Evolutionary conservation across 1,139 yeast genomes (phyloP).

Genomic region (Debaryomyces singareniensis): DNA sequence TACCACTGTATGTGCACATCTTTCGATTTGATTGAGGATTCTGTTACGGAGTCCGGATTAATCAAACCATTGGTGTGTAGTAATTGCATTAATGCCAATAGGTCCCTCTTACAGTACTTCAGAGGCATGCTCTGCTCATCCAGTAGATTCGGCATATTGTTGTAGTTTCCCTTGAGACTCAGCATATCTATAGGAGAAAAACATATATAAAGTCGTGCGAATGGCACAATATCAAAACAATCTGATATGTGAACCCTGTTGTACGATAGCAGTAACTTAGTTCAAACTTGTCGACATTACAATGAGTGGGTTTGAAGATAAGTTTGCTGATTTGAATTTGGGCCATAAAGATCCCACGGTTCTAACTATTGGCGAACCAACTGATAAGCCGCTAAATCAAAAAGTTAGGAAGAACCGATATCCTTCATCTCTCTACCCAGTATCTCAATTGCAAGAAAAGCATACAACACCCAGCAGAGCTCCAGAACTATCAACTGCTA

Average conservation of each 20-base stretch:
- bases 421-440: background rate
- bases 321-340: conserved; percentile 19
- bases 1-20: conserved; percentile 10
- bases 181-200: background rate
- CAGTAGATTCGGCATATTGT: background rate
- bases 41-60: conserved; percentile 6
- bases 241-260: too few species aligned
- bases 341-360: conserved; percentile 8
- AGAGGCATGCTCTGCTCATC: background rate
- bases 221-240: too few species aligned
- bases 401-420: too few species aligned
- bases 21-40: conserved; percentile 1
- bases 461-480: conserved; percentile 6
- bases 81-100: conserved; percentile 14
- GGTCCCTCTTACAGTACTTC: conserved; percentile 11
- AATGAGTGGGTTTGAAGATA: conserved; percentile 16
- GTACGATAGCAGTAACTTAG: too few species aligned
- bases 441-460: background rate
- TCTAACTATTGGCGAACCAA: conserved; percentile 2
- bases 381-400: too few species aligned
- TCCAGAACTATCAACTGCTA: conserved; percentile 15
- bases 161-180: too few species aligned
- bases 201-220: too few species aligned
- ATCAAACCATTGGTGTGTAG: conserved; percentile 14
- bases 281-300: too few species aligned